These are phyloP conservation scores for Wickerhamomyces bovis DNA, from an alignment of 805 yeast genomes.

Conservation along the genomic window DNA sequence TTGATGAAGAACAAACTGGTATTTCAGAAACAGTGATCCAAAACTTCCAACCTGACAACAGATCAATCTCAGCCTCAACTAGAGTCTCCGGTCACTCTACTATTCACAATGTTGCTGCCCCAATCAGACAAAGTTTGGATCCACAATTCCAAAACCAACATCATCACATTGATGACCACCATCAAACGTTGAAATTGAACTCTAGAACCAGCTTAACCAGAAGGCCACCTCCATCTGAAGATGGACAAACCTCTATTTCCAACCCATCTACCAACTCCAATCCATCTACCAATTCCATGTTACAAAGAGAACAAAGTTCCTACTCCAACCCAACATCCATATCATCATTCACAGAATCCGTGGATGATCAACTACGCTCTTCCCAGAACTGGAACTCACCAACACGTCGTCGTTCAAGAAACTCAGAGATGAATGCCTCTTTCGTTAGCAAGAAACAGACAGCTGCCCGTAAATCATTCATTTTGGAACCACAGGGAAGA, in stretches of 20 bases:
- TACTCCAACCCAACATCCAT: conserved; percentile 26
- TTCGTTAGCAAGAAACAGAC: conserved; percentile 10
- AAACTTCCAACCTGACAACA: conserved; percentile 24
- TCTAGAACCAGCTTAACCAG: conserved; percentile 10
- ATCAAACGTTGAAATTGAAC: conserved; percentile 5
- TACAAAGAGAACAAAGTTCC: conserved; percentile 19
- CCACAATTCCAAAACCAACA: conserved; percentile 5
- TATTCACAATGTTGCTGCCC: not conserved
- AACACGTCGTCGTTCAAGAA: conserved; percentile 23
- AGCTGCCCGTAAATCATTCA: conserved; percentile 20
- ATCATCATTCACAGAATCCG: conserved; percentile 23
- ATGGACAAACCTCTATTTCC: conserved; percentile 24
- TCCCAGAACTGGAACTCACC: conserved; percentile 27
- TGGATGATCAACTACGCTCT: conserved; percentile 17
- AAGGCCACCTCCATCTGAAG: conserved; percentile 27
- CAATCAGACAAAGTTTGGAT: not conserved
- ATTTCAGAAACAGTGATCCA: conserved; percentile 14
- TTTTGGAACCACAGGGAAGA: conserved; percentile 10
- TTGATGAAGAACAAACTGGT: conserved; percentile 21
- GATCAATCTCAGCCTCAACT: conserved; percentile 18
- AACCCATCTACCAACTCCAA: conserved; percentile 20
- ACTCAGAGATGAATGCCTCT: conserved; percentile 9
- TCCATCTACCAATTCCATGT: conserved; percentile 13
- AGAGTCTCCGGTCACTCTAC: conserved; percentile 5
- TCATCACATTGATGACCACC: conserved; percentile 2